A percentile compares a stretch with the other conserved stretches of the same genome.
These are phyloP conservation scores for Salicornia ramosissima DNA, from an alignment of 148 eudicot species.

Conservation along the genomic window DNA sequence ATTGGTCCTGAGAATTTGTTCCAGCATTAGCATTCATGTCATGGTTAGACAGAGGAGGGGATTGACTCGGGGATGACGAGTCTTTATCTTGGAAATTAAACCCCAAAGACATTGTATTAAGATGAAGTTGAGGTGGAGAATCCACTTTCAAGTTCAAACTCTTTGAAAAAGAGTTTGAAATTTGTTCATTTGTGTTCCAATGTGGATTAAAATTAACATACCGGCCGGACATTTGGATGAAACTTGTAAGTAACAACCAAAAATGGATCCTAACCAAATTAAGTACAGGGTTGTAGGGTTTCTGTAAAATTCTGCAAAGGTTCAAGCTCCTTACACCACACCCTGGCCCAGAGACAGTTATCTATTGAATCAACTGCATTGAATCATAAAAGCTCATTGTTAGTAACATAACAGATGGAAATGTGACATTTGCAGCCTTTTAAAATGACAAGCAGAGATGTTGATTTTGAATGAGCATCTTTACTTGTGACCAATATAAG, in stretches of 20 bases:
- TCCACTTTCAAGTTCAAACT: conserved; percentile 46
- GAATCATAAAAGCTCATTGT: background rate
- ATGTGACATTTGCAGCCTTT: background rate
- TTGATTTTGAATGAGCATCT: background rate
- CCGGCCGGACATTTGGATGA: conserved; percentile 38
- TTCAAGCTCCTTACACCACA: conserved; percentile 7
- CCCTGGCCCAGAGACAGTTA: background rate
- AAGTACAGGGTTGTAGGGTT: conserved; percentile 16
- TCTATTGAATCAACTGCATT: conserved; percentile 4
- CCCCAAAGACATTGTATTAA: conserved; percentile 34
- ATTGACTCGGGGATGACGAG: conserved; percentile 50
- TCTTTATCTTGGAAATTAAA: conserved; percentile 40
- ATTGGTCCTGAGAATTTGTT: conserved; percentile 57
- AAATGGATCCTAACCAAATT: conserved; percentile 16
- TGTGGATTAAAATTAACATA: conserved; percentile 32
- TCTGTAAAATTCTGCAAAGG: background rate
- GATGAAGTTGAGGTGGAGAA: conserved; percentile 31
- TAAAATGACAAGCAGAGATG: background rate
- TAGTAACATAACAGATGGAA: no score
- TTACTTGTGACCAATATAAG: no score
- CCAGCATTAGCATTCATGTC: conserved; percentile 40
- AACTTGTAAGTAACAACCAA: conserved; percentile 18
- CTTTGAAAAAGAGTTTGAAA: conserved; percentile 36
- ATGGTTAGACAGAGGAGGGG: conserved; percentile 52
- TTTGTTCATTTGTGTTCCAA: conserved; percentile 39